Evolutionary conservation across 306 rosid species (phyloP), one percentile per base, ranked within the genome.

Genomic region (Elaeagnus macrophylla): DNA sequence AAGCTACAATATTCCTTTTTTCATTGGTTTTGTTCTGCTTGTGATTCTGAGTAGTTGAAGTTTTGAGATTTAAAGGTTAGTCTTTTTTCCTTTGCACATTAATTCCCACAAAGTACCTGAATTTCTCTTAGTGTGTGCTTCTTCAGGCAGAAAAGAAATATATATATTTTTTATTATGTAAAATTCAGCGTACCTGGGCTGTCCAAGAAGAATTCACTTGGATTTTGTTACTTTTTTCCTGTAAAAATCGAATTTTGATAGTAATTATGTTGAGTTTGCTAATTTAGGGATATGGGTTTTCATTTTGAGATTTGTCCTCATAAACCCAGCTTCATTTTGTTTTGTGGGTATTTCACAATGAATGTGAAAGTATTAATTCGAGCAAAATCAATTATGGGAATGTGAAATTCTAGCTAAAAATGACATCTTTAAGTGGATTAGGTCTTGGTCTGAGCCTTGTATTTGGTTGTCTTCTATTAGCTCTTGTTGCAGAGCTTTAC

Each of bases 401-500:
- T 62, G 77, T 80, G 79, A 82, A 68, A 78, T 72, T 73, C 25
- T 12, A 9, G 32, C 43, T 40, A 41, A 48, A 67, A 48, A 65
- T 67, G 76, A 68, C 69, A 67, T 51, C 73, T 73, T 79, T 77
- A 53, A 70, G 85, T 63, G 82, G 75, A 13, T 79, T 83, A 58
- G 80, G 88, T 52, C 60, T 79, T 55, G 77, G 75, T 32, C 61
- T 88, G 61, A 72, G 85, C 59, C 48, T 89, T 54, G 89, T 85
- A 0, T 83, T 85, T 70, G 94, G 89, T 59, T 81, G 66, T 39
- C 80, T 89, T 25, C 64, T 83, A 5, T 55, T 86, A 37, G 86
- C 73, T 43, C 54, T 83, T 36, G 71, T 80, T 57, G 95, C 89
- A 1, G 88, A 85, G 69, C 79, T 89, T 47, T 89, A 75, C 83